Evolutionary conservation across 768 basidiomycete species (phyloP).

Genomic region (Amanita rimosa): DNA sequence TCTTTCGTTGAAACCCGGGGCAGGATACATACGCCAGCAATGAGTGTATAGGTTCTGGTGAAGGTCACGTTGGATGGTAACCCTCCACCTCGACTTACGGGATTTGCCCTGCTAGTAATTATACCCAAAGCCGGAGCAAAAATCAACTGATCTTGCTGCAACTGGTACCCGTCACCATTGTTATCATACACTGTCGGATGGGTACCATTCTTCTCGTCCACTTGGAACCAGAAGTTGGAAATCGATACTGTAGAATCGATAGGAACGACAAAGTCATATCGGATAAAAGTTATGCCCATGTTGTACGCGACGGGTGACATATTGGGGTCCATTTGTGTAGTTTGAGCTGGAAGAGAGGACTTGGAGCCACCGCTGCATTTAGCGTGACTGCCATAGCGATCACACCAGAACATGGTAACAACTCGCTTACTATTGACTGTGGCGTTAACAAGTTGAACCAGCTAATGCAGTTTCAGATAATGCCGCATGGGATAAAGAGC

Average conservation of each 20-base stretch:
- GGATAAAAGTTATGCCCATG: constrained; percentile 24
- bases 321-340: constrained; percentile 20
- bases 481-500: background rate
- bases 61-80: background rate
- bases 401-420: constrained; percentile 32
- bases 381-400: constrained; percentile 22
- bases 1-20: background rate
- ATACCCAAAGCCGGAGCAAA: constrained; percentile 22
- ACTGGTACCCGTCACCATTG: constrained; percentile 27
- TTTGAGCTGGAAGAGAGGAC: constrained; percentile 20
- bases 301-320: constrained; percentile 24
- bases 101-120: background rate
- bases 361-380: constrained; percentile 23
- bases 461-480: constrained; percentile 13
- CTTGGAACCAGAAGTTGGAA: constrained; percentile 37
- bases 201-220: constrained; percentile 33
- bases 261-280: constrained; percentile 33
- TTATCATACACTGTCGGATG: constrained; percentile 25
- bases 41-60: constrained; percentile 11
- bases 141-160: constrained; percentile 31
- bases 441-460: constrained; percentile 21
- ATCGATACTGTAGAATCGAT: constrained; percentile 28
- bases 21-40: constrained; percentile 16
- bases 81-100: constrained; percentile 1
- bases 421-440: constrained; percentile 25